A percentile compares a stretch with the other conserved stretches of the same genome.
Evolutionary conservation across 768 basidiomycete species (phyloP).

Genomic region (Tulasnella sp.): DNA sequence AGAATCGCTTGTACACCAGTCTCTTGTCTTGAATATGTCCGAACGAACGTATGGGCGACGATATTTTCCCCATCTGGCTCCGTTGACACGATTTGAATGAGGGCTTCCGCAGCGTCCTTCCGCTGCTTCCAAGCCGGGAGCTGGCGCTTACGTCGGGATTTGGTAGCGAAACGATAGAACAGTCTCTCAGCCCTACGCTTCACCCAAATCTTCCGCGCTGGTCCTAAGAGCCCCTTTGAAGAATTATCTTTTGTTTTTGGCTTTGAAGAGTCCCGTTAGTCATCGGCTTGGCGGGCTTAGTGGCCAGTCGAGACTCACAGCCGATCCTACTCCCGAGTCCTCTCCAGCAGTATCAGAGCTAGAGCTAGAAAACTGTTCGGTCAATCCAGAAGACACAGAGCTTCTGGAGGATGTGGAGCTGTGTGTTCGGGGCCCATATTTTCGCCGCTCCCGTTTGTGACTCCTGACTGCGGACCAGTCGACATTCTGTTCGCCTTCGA

Average conservation of each 20-base stretch:
- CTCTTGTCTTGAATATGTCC: not conserved
- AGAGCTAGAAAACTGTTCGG: not conserved
- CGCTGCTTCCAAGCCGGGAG: not conserved
- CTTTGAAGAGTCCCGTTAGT: too few relatives aligned
- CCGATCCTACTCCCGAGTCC: not conserved
- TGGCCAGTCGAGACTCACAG: not conserved
- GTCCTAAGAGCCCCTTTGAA: not conserved
- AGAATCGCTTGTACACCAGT: not conserved
- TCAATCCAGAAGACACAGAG: not conserved
- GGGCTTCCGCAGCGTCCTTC: not conserved
- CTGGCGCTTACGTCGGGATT: not conserved
- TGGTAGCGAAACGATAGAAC: not conserved
- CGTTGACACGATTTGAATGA: not conserved
- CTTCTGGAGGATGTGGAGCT: not conserved
- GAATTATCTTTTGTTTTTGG: not conserved
- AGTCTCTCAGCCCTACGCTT: not conserved
- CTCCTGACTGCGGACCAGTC: not conserved
- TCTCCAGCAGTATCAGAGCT: not conserved
- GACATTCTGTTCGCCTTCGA: not conserved
- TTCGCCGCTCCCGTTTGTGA: not conserved
- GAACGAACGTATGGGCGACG: not conserved
- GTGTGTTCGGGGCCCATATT: not conserved
- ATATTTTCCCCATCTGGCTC: not conserved
- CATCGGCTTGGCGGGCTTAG: too few relatives aligned
- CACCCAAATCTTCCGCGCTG: not conserved